Percentiles rank a stretch among this genome's conserved stretches.
Conservation (phyloP, 2,329 filamentous ascomycete species). For the Nemania sp. region DNA sequence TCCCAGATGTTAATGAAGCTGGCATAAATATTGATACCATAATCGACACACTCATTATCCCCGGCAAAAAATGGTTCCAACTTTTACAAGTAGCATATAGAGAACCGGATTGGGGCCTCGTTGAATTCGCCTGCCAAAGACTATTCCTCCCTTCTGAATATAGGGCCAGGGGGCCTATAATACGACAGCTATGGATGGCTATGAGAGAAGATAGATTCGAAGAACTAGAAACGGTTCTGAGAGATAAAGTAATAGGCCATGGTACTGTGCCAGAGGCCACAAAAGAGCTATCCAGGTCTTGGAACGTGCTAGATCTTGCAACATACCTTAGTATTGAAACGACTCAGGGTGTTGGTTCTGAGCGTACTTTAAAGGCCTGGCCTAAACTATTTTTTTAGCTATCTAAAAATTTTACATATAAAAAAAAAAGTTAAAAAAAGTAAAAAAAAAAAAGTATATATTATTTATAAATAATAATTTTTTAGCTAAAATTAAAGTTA, state of each 20-base stretch:
- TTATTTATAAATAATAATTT: too few relatives aligned
- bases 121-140: background rate
- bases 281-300: background rate
- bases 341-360: too few relatives aligned
- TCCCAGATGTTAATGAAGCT: background rate
- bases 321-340: too few relatives aligned
- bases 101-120: background rate
- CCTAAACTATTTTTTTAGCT: too few relatives aligned
- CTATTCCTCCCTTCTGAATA: background rate
- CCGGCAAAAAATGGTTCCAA: background rate
- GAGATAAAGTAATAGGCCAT: background rate
- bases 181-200: background rate
- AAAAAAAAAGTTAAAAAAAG: too few relatives aligned
- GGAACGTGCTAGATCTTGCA: background rate
- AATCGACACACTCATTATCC: background rate
- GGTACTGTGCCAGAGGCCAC: background rate
- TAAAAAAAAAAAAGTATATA: too few relatives aligned
- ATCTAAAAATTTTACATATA: too few relatives aligned
- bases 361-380: too few relatives aligned
- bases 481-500: too few relatives aligned
- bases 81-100: background rate
- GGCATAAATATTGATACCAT: background rate
- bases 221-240: background rate
- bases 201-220: conserved; percentile 2
- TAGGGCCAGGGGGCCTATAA: background rate